phyloP scores from a whole-genome alignment of 208 protist species.

The Crithidia fasciculata region DNA sequence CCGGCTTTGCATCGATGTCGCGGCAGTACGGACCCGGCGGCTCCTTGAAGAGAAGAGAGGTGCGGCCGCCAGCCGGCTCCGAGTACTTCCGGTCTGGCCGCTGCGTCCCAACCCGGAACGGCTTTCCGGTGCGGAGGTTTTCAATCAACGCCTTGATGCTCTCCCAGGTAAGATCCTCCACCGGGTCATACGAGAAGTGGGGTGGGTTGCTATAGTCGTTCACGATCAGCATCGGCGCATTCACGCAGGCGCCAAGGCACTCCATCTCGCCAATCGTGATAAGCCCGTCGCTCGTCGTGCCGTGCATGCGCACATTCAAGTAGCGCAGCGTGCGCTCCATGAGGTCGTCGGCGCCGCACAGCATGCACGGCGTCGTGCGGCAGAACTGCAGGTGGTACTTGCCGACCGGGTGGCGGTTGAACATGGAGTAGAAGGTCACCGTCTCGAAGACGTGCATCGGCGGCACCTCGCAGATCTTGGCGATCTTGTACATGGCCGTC shows the following conservation, averaged over 20 bases:
- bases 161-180: conserved; percentile 92
- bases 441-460: conserved; percentile 93
- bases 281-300: conserved; percentile 84
- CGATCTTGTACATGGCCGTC: conserved; percentile 95
- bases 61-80: conserved; percentile 82
- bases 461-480: conserved; percentile 92
- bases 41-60: conserved; percentile 86
- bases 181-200: conserved; percentile 89
- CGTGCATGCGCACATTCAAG: conserved; percentile 85
- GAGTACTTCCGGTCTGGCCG: conserved; percentile 68
- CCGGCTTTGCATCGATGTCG: conserved; percentile 72
- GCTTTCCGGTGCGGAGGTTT: conserved; percentile 70
- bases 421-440: conserved; percentile 96
- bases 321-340: conserved; percentile 81
- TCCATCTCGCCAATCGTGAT: conserved; percentile 95
- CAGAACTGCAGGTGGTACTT: conserved; percentile 96
- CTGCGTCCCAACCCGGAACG: conserved; percentile 81
- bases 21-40: conserved; percentile 88
- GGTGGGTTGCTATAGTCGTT: conserved; percentile 92
- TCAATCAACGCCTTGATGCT: conserved; percentile 83
- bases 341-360: conserved; percentile 90
- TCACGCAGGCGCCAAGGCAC: conserved; percentile 94
- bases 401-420: conserved; percentile 93
- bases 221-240: conserved; percentile 94
- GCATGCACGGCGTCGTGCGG: conserved; percentile 94